Conservation (phyloP, 2,329 filamentous ascomycete species). For the Fusarium fujikuroi region DNA sequence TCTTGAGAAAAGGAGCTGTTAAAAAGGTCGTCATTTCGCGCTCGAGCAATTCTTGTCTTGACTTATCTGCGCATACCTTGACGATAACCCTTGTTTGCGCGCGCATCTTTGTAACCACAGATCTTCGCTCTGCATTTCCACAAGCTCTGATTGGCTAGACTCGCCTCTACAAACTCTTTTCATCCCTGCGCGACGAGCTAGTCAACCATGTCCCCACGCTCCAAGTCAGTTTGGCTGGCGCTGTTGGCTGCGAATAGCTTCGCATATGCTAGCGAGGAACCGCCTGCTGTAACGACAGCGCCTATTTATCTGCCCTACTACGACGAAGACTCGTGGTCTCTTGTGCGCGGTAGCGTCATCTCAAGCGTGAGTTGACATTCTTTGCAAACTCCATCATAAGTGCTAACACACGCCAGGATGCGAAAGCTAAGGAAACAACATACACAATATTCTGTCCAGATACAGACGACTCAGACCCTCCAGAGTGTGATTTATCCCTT, state of each 20-base stretch:
- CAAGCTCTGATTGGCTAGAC: conserved; percentile 9
- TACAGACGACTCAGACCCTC: conserved; percentile 52
- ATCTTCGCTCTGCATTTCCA: not conserved
- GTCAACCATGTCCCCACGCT: conserved; percentile 24
- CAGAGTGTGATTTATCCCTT: conserved; percentile 56
- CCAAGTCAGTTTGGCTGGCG: conserved; percentile 36
- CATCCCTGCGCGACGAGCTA: conserved; percentile 16
- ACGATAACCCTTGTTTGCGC: conserved; percentile 5
- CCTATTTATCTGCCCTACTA: conserved; percentile 60
- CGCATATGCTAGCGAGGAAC: conserved; percentile 31
- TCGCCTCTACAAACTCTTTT: not conserved
- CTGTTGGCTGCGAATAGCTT: conserved; percentile 43
- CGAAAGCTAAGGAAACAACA: conserved; percentile 51
- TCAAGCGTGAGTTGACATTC: conserved; percentile 50
- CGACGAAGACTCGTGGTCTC: conserved; percentile 54
- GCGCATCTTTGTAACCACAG: not conserved
- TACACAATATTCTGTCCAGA: conserved; percentile 62
- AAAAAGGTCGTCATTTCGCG: conserved; percentile 25
- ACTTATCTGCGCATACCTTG: not conserved
- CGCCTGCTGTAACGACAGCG: conserved; percentile 52
- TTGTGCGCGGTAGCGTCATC: conserved; percentile 59
- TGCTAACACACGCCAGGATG: conserved; percentile 35
- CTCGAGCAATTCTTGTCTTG: not conserved
- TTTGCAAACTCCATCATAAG: not conserved
- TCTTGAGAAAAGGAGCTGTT: conserved; percentile 7